Evolutionary conservation across 495 filamentous ascomycete genomes (phyloP), one percentile per base, ranked within the genome.

Genomic region (Oidiodendron maius): DNA sequence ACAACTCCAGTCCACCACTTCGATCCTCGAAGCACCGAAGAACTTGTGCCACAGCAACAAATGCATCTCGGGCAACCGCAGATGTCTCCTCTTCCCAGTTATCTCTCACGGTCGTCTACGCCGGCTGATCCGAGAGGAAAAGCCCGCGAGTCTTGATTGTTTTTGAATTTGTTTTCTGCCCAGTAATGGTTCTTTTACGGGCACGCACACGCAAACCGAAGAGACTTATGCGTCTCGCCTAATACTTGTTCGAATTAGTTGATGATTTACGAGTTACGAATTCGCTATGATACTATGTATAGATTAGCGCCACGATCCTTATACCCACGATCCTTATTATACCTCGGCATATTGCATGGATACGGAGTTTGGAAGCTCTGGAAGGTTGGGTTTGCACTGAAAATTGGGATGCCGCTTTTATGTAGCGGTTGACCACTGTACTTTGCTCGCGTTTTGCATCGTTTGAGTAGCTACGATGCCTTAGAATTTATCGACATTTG

Each of bases 261-360:
- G 40, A 46, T 36, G 46, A 46, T 46, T 53, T 44, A 60, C 46
- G 57, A 59, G 18, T 59, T 53, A 60, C 47, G 57, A 60, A 49
- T 20, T 44, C 28, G 35, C 50, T 60, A 53, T 50, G 52, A 53
- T 56, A 53, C 51, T 53, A 46, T 60, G 55, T 49, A 52, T 56
- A 51, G 56, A 60, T 46, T 41, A 43, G 49, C 41, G 48, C 44
- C 55, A 56, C 53, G 39, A 28, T 56, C 53, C 53, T 56, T 56
- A 51, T 40, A 43, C 35, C 41, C 50, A 52, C 51, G 46, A 44
- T 53, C 50, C 50, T 52, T 50, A 59, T n/a, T 56, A 56, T 37
- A 51, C 53, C 47, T 12, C 44, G 22, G 52, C 57, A 56, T 59
- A 24, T 44, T 55, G 50, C 49, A 53, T 59, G 40, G 49, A 46